Conservation (phyloP, 2,329 filamentous ascomycete species). For the Trichophyton equinum region DNA sequence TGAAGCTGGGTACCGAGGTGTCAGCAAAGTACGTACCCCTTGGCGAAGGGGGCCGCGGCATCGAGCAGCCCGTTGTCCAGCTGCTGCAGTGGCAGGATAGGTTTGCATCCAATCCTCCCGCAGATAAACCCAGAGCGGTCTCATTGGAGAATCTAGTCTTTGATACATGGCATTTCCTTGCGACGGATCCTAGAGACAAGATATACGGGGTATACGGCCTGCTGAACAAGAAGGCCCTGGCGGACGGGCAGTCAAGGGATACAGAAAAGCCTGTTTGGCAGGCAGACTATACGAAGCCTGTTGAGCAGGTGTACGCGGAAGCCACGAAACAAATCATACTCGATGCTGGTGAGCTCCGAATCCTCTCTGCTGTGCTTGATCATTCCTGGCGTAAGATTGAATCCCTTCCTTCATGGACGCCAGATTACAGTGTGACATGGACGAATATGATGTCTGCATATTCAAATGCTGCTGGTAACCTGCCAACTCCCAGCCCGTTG, state of each 20-base stretch:
- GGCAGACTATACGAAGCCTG: slow-evolving; percentile 9
- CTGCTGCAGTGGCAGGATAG: slow-evolving; percentile 8
- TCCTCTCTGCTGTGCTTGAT: slow-evolving; percentile 9
- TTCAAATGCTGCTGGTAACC: slow-evolving; percentile 4
- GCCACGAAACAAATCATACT: slow-evolving; percentile 10
- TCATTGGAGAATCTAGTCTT: slow-evolving; percentile 9
- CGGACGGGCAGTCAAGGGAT: neutral
- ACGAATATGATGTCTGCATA: slow-evolving; percentile 7
- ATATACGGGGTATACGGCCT: slow-evolving; percentile 12
- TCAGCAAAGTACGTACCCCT: slow-evolving; percentile 7
- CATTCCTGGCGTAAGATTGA: slow-evolving; percentile 6
- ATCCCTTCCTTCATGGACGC: slow-evolving; percentile 11
- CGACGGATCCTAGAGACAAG: slow-evolving; percentile 11
- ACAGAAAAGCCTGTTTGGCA: slow-evolving; percentile 1
- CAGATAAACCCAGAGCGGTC: neutral
- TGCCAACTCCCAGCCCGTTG: slow-evolving; percentile 2
- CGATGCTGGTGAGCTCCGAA: slow-evolving; percentile 4
- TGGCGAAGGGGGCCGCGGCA: slow-evolving; percentile 2
- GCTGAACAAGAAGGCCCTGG: neutral
- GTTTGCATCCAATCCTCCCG: neutral
- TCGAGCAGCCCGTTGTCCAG: slow-evolving; percentile 4
- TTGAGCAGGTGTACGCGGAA: slow-evolving; percentile 10
- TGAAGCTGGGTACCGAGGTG: neutral
- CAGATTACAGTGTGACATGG: slow-evolving; percentile 9
- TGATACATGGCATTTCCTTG: slow-evolving; percentile 9